Conservation (phyloP, 83 land plant species). For the Thuja plicata region DNA sequence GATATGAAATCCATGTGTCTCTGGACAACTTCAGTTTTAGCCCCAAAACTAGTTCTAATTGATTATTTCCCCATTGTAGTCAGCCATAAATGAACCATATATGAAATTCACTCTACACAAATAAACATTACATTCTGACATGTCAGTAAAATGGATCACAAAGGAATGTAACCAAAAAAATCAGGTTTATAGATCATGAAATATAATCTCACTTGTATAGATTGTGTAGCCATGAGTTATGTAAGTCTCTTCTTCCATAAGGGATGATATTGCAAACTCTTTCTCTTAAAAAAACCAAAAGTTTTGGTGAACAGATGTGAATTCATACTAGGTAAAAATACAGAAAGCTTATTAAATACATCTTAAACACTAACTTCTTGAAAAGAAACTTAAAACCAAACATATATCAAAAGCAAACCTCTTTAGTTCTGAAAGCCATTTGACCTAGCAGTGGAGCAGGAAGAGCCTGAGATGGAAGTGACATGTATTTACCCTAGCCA, state of each 20-base stretch:
- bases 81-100: not conserved
- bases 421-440: too few relatives aligned
- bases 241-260: too few relatives aligned
- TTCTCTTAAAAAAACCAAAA: too few relatives aligned
- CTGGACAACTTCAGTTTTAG: not conserved
- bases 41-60: not conserved
- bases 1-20: not conserved
- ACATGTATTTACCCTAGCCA: conserved; percentile 91
- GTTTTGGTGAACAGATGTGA: too few relatives aligned
- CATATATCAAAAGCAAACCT: too few relatives aligned
- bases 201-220: not conserved
- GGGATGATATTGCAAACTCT: too few relatives aligned
- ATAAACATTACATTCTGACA: not conserved
- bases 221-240: not conserved
- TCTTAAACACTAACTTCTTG: too few relatives aligned
- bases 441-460: conserved; percentile 99
- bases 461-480: conserved; percentile 96
- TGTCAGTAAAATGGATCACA: not conserved
- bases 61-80: not conserved
- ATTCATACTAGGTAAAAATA: too few relatives aligned
- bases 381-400: too few relatives aligned
- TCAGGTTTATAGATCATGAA: not conserved
- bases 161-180: not conserved
- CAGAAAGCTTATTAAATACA: too few relatives aligned
- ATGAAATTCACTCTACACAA: not conserved